Base-by-base conservation (phyloP, 2,329 filamentous ascomycete genomes). In the Pyrenophora graminea region DNA sequence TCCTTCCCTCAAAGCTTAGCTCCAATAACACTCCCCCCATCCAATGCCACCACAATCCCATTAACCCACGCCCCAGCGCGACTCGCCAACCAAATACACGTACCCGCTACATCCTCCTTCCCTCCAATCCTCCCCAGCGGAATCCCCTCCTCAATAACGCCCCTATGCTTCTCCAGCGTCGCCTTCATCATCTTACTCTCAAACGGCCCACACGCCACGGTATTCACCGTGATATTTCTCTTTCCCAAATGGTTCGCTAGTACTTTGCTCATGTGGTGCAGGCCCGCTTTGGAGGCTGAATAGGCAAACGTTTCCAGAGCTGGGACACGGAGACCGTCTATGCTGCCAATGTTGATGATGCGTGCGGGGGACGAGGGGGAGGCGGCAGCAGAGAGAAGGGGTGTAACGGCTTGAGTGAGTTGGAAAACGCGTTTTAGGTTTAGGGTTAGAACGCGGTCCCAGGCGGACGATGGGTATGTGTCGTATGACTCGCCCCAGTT, bases 131-230 rank as follows among this genome's bases (percentile, higher is more conserved):
- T 76, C 0, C 83, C 81, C 59, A 90, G 66, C 8, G 88, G 88
- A 53, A 88, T 85, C 3, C 84, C 80, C 0, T 72, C 74, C 50
- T 79, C 77, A 59, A 88, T 85, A 6, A 70, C 69, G 4, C 83
- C 81, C 40, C 80, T 77, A 51, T 80, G 80, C 27, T 85, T 78
- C 48, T 82, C 75, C 61, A 87, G 80, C 73, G 87, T 89, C 1
- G 83, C 80, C 33, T 85, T 86, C 87, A 89, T 90, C 81, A 89
- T 88, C 64, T 85, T 87, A 15, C 85, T 86, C 58, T 85, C 79
- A 54, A 88, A 88, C 3, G 87, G 87, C 3, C 88, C 88, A 54
- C 87, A 90, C 5, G 88, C 88, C 48, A 91, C 73, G 3, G 85
- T 84, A 67, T 91, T 91, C 56, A 79, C 81, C 21, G 85, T 88